Conservation (phyloP, 1,284 basidiomycete species). For the Rhodotorula sp. region DNA sequence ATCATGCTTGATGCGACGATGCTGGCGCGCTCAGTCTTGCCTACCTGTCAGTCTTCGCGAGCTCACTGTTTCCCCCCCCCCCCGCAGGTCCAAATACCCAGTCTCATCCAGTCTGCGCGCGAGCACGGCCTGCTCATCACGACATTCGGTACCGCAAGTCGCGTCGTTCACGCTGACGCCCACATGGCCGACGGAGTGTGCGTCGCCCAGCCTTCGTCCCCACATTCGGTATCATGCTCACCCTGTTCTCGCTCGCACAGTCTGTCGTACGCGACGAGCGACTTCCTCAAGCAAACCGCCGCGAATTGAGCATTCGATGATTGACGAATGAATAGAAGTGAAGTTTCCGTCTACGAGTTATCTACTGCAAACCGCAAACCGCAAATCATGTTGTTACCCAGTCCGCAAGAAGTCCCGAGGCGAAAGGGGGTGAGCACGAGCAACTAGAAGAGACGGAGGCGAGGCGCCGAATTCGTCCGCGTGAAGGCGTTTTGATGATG, state of each 20-base stretch:
- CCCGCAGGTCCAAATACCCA: conserved; percentile 63
- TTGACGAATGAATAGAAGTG: background rate
- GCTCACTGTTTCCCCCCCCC: background rate
- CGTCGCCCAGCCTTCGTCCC: too few species aligned
- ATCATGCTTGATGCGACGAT: conserved; percentile 86
- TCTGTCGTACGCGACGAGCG: conserved; percentile 29
- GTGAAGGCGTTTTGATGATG: background rate
- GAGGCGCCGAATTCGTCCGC: too few species aligned
- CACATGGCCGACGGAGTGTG: conserved; percentile 39
- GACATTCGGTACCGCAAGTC: conserved; percentile 60
- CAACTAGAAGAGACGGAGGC: background rate
- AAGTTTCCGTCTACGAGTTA: too few species aligned
- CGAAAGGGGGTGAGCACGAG: background rate
- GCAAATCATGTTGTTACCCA: background rate
- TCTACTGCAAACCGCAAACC: background rate
- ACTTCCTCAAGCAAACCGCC: conserved; percentile 26
- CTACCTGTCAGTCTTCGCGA: background rate
- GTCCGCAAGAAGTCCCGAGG: background rate
- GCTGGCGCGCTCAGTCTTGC: conserved; percentile 58
- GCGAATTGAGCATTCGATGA: background rate
- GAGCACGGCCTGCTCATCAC: conserved; percentile 84
- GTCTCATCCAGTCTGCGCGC: conserved; percentile 77
- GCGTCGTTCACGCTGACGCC: conserved; percentile 35
- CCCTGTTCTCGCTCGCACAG: background rate
- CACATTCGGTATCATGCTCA: too few species aligned